phyloP scores from a whole-genome alignment of 139 green algal genomes.

The Chlamydomonas sp. region DNA sequence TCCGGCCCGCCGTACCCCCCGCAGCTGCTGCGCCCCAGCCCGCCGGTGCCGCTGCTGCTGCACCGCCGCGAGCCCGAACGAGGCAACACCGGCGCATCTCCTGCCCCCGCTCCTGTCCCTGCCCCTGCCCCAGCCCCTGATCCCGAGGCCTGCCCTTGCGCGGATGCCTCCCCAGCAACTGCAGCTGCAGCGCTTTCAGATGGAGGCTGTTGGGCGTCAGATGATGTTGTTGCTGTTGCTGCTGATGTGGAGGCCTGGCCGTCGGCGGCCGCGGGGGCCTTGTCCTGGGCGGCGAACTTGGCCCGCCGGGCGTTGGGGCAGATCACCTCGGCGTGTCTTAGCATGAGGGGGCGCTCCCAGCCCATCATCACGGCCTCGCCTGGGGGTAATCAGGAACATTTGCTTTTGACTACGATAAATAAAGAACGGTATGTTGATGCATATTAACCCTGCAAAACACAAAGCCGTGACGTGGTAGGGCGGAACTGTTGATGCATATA shows the following conservation, averaged over 20 bases:
- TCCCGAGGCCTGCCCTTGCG: neutral
- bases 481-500: too few species aligned
- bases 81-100: neutral
- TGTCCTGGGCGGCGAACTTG: neutral
- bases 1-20: neutral
- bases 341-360: constrained; percentile 96
- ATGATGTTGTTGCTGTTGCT: neutral
- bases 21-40: neutral
- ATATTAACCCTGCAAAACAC: too few species aligned
- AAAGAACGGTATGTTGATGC: too few species aligned
- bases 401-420: neutral
- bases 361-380: constrained; percentile 97
- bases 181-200: too few species aligned
- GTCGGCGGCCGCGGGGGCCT: neutral
- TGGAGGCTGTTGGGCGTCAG: too few species aligned
- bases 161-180: too few species aligned
- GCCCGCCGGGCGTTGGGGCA: constrained; percentile 29
- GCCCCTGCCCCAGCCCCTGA: neutral
- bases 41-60: neutral
- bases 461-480: too few species aligned
- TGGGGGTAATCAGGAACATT: constrained; percentile 26
- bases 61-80: neutral
- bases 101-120: neutral
- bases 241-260: neutral
- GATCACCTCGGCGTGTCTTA: constrained; percentile 84